phyloP scores from a whole-genome alignment of 805 yeast species.

The Schwanniomyces polymorphus region DNA sequence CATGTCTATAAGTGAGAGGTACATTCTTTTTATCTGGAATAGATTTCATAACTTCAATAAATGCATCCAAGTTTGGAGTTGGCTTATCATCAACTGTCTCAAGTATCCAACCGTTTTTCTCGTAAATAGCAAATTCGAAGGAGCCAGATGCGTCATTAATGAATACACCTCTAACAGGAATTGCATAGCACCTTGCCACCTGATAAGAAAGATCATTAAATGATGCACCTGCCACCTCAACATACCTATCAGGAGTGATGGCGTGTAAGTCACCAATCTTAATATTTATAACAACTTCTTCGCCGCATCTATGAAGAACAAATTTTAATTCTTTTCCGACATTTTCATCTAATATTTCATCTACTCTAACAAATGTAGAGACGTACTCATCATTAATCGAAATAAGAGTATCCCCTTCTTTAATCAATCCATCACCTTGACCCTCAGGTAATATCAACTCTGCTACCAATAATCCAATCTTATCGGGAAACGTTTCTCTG shows the following conservation, averaged over 20 bases:
- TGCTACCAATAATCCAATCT: slow-evolving; percentile 81
- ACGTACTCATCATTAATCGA: slow-evolving; percentile 67
- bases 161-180: slow-evolving; percentile 84
- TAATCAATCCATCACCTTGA: slow-evolving; percentile 69
- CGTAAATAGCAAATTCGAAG: slow-evolving; percentile 58
- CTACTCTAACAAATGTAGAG: slow-evolving; percentile 75
- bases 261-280: slow-evolving; percentile 73
- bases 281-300: slow-evolving; percentile 49
- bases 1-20: slow-evolving; percentile 69
- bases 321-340: slow-evolving; percentile 61
- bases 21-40: slow-evolving; percentile 79
- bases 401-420: slow-evolving; percentile 84
- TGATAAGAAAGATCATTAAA: slow-evolving; percentile 87
- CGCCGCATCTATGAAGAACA: slow-evolving; percentile 74
- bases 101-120: slow-evolving; percentile 75
- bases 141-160: slow-evolving; percentile 77
- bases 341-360: slow-evolving; percentile 71
- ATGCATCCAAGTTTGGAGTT: slow-evolving; percentile 71
- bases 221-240: slow-evolving; percentile 83
- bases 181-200: slow-evolving; percentile 78
- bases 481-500: slow-evolving; percentile 66
- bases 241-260: slow-evolving; percentile 79
- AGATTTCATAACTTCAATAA: slow-evolving; percentile 71
- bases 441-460: slow-evolving; percentile 82
- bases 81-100: slow-evolving; percentile 75